Base-by-base conservation (phyloP, 306 rosid species). In the Rosa rugosa region DNA sequence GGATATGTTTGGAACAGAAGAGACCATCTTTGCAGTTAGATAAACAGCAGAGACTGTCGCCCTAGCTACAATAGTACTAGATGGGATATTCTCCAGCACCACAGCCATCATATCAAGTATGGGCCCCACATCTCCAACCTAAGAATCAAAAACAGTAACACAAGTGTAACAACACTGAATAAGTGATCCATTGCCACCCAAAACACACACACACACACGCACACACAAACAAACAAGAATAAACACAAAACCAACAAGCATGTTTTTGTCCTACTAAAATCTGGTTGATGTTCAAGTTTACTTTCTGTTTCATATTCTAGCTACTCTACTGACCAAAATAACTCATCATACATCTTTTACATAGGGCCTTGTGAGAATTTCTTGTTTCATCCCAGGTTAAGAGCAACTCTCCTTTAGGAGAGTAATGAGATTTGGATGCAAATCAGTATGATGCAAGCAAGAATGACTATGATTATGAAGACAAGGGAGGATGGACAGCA, bases 61-160 rank as follows among this genome's bases (percentile, higher is more conserved):
- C 83, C 97, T 91, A 74, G 98, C 97, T 66, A 84, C 81, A 68
- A 81, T 73, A 69, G 86, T 71, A 72, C 79, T 84, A 42, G 75
- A 75, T 10, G 96, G 75, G 69, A 91, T 86, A 83, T 86, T 92
- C 86, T 95, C 98, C 31, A 95, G 90, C 82, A 91, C 79, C 83
- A 86, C 93, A 75, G 97, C 97, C 90, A 95, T 87, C 92, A 83
- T 84, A 86, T 93, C 98, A 77, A 95, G 98, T 84, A 95, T 90
- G 60, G 97, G 97, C 69, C 97, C 98, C 76, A 85, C 88, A 84
- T 93, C 98, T 54, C 93, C 98, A 60, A 95, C 93, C 96, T 95
- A 87, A 71, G 36, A 81, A 83, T 83, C 59, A 78, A 80, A 86
- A 85, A 82, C 80, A 60, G 78, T 69, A 81, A 80, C 77, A 74